Percentiles rank a stretch among this genome's conserved stretches.
Conservation (phyloP, 352 stramenopile genomes). For the Peronospora tabacina region DNA sequence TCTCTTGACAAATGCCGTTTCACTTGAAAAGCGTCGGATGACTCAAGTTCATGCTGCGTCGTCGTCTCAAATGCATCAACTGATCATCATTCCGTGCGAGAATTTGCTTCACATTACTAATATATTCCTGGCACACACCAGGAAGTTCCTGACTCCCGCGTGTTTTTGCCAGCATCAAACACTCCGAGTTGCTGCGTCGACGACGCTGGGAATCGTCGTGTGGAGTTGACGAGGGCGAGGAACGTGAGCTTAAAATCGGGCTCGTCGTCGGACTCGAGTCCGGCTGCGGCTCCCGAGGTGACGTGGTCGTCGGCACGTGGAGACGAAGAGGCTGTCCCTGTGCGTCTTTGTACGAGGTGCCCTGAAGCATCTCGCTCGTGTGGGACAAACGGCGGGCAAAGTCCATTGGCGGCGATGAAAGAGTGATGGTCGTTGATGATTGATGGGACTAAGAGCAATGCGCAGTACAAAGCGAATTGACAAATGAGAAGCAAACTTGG, state of each 20-base stretch:
- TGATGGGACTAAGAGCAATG: constrained; percentile 8
- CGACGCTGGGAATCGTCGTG: constrained; percentile 38
- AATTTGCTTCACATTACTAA: constrained; percentile 80
- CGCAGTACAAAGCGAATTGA: constrained; percentile 28
- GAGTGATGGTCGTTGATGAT: constrained; percentile 2
- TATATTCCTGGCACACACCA: constrained; percentile 76
- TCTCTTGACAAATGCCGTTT: neutral
- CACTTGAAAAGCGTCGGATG: constrained; percentile 49
- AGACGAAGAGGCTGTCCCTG: constrained; percentile 21
- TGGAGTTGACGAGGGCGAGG: constrained; percentile 29
- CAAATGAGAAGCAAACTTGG: constrained; percentile 25
- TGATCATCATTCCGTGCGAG: constrained; percentile 59
- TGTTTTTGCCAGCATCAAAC: constrained; percentile 62
- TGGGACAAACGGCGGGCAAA: constrained; percentile 34
- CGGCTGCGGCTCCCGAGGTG: constrained; percentile 18
- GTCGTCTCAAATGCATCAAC: constrained; percentile 37
- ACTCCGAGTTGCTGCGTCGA: constrained; percentile 74
- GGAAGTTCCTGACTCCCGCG: constrained; percentile 46
- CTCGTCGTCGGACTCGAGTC: constrained; percentile 16
- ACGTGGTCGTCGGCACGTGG: constrained; percentile 45
- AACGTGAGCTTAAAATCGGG: constrained; percentile 18
- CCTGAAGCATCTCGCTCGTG: constrained; percentile 31
- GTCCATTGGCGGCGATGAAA: constrained; percentile 16
- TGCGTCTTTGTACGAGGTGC: constrained; percentile 20
- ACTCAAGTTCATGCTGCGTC: constrained; percentile 55